Evolutionary conservation across 495 filamentous ascomycete species (phyloP), one percentile per base, ranked within the genome.

Genomic region (Aspergillus leporis): DNA sequence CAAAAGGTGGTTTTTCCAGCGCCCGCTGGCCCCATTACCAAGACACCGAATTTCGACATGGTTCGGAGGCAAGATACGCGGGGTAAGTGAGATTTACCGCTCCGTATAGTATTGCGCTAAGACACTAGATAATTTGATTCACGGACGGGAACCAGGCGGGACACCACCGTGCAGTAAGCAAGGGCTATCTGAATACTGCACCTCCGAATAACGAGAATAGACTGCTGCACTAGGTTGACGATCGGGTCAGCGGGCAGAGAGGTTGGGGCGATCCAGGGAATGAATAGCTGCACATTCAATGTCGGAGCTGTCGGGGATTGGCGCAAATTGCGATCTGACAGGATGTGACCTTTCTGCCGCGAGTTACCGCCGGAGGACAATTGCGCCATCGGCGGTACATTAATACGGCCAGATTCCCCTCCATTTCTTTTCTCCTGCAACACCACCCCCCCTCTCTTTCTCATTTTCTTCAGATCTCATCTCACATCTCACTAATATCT

Each of bases 1-100:
- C 92, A 97, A 74, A 98, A 98, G 43, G 93, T 98, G 34, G 93
- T 92, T 85, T 95, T 95, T 67, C 91, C 91, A 30, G 89, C 90
- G 43, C 91, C 91, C 7, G 90, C 91, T 56, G 91, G 92, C 73
- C 93, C 93, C 87, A 97, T 94, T 14, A 97, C 90, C 64, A 97
- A 82, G n/a, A 89, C 85, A 18, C 93, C 93, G 68, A 89, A 98
- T 68, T 96, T 96, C 74, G 90, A 93, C 93, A 98, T 98, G 12
- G 36, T 52, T 32, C 19, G 32, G 38, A 25, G 22, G 34, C 23
- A 23, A 47, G 43, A 23, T 47, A 12, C 21, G 18, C 19, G 40
- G 43, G 43, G 43, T 19, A 23, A 22, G 43, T n/a, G 38, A 41
- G 38, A 18, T 12, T 38, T 38, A 38, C 14, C 14, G 14, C 14